Conservation (phyloP, 1,139 yeast genomes). For the Debaryomyces psychrophilus region DNA sequence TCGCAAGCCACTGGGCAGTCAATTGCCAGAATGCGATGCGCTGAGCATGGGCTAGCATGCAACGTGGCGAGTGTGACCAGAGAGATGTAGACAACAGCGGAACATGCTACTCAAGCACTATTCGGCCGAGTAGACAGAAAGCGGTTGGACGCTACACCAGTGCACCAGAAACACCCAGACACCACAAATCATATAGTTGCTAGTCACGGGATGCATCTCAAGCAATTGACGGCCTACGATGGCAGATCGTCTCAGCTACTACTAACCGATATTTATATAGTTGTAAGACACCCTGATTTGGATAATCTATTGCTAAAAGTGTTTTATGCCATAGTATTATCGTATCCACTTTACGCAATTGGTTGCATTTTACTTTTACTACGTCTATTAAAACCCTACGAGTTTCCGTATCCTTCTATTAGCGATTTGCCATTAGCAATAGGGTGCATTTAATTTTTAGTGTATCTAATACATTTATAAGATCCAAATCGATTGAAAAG, state of each 20-base stretch:
- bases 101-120: too few species aligned
- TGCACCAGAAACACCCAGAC: neutral
- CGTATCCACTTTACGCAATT: neutral
- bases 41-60: too few species aligned
- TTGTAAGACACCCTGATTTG: neutral
- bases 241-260: neutral
- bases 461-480: neutral
- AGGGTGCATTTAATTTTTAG: slow-evolving; percentile 1
- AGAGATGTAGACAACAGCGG: too few species aligned
- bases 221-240: neutral
- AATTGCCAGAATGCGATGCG: too few species aligned
- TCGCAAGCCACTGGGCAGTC: too few species aligned
- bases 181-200: neutral
- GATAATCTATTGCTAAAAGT: neutral
- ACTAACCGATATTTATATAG: neutral
- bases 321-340: neutral
- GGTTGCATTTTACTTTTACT: neutral
- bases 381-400: neutral
- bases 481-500: slow-evolving; percentile 8
- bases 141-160: too few species aligned
- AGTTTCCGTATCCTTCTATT: neutral
- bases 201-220: neutral
- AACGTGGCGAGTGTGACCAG: too few species aligned
- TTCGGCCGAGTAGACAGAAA: too few species aligned
- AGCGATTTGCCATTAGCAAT: neutral